Evolutionary conservation across 129 eudicot species (phyloP).

Genomic region (Silybum marianum): DNA sequence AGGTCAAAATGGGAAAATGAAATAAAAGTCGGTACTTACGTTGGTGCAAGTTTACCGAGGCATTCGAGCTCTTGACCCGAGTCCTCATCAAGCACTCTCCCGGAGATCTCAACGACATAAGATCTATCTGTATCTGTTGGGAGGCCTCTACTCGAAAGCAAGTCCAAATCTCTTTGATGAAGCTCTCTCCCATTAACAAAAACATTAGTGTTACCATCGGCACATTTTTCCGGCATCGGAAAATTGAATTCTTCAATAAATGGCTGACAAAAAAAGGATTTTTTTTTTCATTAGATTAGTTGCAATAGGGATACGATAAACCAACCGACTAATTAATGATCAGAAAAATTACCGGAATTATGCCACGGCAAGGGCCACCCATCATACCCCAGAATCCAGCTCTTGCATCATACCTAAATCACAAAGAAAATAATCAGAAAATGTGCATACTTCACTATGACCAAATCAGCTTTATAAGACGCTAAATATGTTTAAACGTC

Average conservation of each 20-base stretch:
- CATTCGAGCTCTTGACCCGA: conserved; percentile 87
- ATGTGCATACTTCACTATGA: neutral
- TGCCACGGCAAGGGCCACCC: conserved; percentile 98
- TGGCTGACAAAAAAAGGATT: conserved; percentile 52
- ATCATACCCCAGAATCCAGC: conserved; percentile 99
- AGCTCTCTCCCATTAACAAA: conserved; percentile 97
- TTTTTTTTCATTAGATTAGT: neutral
- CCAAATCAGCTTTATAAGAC: neutral
- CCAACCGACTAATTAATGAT: neutral
- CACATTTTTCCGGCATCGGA: conserved; percentile 79
- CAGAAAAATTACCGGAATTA: conserved; percentile 71
- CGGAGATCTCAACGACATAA: conserved; percentile 85
- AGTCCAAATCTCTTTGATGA: conserved; percentile 71
- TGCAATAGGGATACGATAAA: neutral
- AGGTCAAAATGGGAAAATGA: conserved; percentile 5
- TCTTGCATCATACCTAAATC: conserved; percentile 78
- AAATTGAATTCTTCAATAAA: conserved; percentile 84
- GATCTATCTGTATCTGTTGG: conserved; percentile 69
- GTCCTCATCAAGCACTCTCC: conserved; percentile 85
- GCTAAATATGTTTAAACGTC: neutral
- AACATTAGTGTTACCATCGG: conserved; percentile 82
- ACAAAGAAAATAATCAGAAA: neutral
- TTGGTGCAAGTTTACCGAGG: conserved; percentile 98
- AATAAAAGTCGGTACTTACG: conserved; percentile 53
- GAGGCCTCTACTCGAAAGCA: conserved; percentile 83